These are phyloP conservation scores for Camellia japonica DNA, from an alignment of 148 eudicot species.

Conservation along the genomic window DNA sequence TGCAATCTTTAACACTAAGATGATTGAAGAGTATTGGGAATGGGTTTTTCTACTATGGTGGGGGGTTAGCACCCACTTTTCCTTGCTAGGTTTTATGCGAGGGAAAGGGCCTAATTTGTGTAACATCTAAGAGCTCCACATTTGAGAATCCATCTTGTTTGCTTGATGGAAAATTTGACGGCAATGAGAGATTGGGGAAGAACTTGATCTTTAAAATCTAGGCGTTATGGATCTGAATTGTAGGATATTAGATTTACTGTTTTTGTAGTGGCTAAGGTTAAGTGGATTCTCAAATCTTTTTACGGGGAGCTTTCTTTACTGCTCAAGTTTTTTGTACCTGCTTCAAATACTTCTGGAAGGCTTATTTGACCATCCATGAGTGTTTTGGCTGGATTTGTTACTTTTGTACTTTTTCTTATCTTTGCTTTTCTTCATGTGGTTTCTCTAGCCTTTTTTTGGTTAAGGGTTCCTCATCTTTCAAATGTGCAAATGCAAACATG, in stretches of 20 bases:
- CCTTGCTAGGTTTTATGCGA: not conserved
- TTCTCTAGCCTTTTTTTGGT: conserved; percentile 7
- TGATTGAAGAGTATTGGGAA: too few species aligned
- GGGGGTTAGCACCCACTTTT: too few species aligned
- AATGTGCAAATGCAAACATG: not conserved
- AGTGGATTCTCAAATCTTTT: not conserved
- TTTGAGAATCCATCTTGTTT: not conserved
- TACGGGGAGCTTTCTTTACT: not conserved
- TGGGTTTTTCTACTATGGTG: too few species aligned
- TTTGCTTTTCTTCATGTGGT: not conserved
- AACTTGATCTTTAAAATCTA: not conserved
- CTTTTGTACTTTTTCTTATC: not conserved
- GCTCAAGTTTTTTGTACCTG: not conserved
- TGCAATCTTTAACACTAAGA: too few species aligned
- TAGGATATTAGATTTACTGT: not conserved
- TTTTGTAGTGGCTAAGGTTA: not conserved
- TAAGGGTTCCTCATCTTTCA: not conserved
- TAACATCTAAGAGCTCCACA: not conserved
- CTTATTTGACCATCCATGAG: not conserved
- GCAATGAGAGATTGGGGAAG: not conserved
- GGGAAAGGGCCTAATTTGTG: not conserved
- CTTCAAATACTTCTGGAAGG: not conserved
- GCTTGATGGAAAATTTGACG: not conserved
- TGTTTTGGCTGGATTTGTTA: not conserved
- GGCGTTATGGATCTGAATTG: not conserved